Evolutionary conservation across 441 rosid genomes (phyloP), one percentile per base, ranked within the genome.

Genomic region (Populus hybrid): DNA sequence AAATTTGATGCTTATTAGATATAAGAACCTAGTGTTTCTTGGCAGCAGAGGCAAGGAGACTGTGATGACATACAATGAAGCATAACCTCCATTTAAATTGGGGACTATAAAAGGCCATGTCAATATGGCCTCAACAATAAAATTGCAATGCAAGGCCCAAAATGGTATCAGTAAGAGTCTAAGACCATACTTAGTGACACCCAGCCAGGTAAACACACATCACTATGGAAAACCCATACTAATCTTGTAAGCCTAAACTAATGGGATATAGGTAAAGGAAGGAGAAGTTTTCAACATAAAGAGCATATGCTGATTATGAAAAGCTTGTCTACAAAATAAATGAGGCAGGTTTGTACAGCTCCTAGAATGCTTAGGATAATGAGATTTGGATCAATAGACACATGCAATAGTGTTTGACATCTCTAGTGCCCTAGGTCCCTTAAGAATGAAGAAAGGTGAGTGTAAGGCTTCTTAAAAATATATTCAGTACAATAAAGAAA

Each of bases 1-100:
- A 67, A 80, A 69, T 80, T 75, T 70, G 77, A 80, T 45, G 77
- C 79, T 71, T 73, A 73, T 82, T 35, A 72, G 29, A 79, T 73
- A 77, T 83, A 82, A 77, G 83, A 83, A 64, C 69, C 68, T 77
- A 20, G 64, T 73, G 21, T 65, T 69, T 71, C 59, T 40, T 69
- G 50, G 59, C 65, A 78, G 73, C 74, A 69, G 36, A 74, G 65
- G 83, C 64, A 71, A 71, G 74, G 64, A 61, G 69, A 36, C 83
- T 70, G 77, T 40, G 59, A 42, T 68, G 70, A 63, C 74, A 35
- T 36, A 59, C 2, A 10, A 45, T 14, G 20, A 14, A 45, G 63
- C 63, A 53, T 53, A 53, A 53, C 21, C 21, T 20, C n/a, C 21
- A 53, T 6, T 6, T 18, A 7, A 38, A 38, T 7, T 53, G 2